Percentiles rank a stretch among this genome's conserved stretches.
Evolutionary conservation across 106 monocot species (phyloP).

Genomic region (Dendrobium catenatum): DNA sequence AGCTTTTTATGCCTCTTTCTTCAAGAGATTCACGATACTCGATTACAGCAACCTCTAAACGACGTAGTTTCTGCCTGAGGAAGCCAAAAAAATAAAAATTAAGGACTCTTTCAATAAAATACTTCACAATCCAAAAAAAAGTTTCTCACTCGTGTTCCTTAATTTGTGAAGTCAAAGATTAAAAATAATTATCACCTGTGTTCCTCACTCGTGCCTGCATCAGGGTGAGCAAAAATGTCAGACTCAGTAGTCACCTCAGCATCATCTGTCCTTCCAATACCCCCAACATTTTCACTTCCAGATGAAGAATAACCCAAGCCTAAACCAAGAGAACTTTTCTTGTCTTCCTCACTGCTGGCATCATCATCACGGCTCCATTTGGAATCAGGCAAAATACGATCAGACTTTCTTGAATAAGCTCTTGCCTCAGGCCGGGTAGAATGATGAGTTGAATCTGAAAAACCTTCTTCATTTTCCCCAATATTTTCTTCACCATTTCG

Average conservation of each 20-base stretch:
- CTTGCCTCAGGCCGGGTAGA: constrained; percentile 19
- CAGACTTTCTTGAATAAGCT: constrained; percentile 30
- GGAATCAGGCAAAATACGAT: constrained; percentile 63
- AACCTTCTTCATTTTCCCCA: constrained; percentile 13
- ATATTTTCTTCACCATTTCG: constrained; percentile 16
- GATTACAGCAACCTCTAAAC: constrained; percentile 91
- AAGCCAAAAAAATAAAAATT: neutral
- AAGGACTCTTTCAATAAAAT: neutral
- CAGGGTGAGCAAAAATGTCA: constrained; percentile 26
- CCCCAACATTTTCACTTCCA: constrained; percentile 66
- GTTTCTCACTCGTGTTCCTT: no score
- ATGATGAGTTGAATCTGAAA: constrained; percentile 20
- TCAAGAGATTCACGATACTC: constrained; percentile 94
- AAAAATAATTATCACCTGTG: constrained; percentile 41
- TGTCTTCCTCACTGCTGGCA: constrained; percentile 75
- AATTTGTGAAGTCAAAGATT: neutral
- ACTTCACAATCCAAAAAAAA: neutral
- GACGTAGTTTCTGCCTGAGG: constrained; percentile 83
- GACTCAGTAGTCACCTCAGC: constrained; percentile 30
- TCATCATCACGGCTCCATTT: constrained; percentile 95
- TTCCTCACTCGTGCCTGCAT: constrained; percentile 69
- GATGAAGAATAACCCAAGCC: constrained; percentile 83
- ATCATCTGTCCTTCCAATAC: constrained; percentile 30
- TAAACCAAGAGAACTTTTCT: constrained; percentile 37
- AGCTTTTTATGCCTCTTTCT: constrained; percentile 57